These are phyloP conservation scores for Pseudozyma tsukubaensis DNA, from an alignment of 1,284 basidiomycete species.

Conservation along the genomic window DNA sequence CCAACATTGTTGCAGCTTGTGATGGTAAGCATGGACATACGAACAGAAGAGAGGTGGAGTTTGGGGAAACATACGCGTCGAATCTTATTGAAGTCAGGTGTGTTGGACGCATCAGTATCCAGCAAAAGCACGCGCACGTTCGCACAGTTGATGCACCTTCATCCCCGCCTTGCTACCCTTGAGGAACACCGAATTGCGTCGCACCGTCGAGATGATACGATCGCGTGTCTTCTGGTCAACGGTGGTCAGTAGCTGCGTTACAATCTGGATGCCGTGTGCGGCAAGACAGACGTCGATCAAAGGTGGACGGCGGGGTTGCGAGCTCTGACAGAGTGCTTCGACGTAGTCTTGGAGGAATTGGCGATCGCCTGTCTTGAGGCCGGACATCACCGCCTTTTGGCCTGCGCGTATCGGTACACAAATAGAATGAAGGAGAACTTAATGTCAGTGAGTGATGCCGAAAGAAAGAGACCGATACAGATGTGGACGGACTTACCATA, in stretches of 20 bases:
- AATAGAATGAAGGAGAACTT: neutral
- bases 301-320: conserved; percentile 54
- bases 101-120: conserved; percentile 49
- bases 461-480: neutral
- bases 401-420: conserved; percentile 15
- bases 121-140: conserved; percentile 65
- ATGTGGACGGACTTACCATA: conserved; percentile 45
- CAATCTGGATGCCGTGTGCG: conserved; percentile 64
- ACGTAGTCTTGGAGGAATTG: conserved; percentile 53
- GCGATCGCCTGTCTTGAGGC: conserved; percentile 52
- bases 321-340: conserved; percentile 51
- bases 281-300: conserved; percentile 63
- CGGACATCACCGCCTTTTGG: conserved; percentile 66
- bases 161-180: conserved; percentile 66
- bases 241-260: conserved; percentile 67
- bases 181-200: conserved; percentile 62
- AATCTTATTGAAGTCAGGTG: neutral
- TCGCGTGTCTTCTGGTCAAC: conserved; percentile 51
- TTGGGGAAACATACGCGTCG: neutral
- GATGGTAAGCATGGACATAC: too few species aligned
- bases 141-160: conserved; percentile 66
- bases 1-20: neutral
- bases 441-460: neutral
- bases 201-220: conserved; percentile 61
- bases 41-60: neutral